A percentile compares a stretch with the other conserved stretches of the same genome.
phyloP scores from a whole-genome alignment of 2,329 filamentous ascomycete species.

The Torrubiellomyces zombiae region DNA sequence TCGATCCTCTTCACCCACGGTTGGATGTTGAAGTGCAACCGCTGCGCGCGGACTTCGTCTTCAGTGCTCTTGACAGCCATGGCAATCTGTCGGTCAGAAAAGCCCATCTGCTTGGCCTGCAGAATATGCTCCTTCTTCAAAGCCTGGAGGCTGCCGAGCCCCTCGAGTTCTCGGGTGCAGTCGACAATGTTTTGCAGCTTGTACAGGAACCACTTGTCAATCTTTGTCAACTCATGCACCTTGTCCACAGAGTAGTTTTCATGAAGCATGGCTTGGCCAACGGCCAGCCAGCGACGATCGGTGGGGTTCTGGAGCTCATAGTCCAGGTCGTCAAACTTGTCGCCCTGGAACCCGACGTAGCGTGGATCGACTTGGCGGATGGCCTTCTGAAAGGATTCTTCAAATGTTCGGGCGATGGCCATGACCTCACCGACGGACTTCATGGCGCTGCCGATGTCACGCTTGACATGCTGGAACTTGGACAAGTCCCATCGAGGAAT shows the following conservation, averaged over 20 bases:
- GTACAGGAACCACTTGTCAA: slow-evolving; percentile 98
- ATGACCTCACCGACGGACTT: slow-evolving; percentile 99
- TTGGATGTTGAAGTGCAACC: slow-evolving; percentile 73
- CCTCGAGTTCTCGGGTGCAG: slow-evolving; percentile 71
- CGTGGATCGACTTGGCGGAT: slow-evolving; percentile 91
- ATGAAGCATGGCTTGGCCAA: slow-evolving; percentile 95
- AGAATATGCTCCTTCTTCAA: slow-evolving; percentile 78
- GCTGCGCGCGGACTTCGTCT: slow-evolving; percentile 71
- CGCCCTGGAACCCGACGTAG: slow-evolving; percentile 86
- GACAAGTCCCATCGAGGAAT: slow-evolving; percentile 95
- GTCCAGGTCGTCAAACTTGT: slow-evolving; percentile 86
- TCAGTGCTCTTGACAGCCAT: slow-evolving; percentile 71
- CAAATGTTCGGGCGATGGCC: slow-evolving; percentile 96
- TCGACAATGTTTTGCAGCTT: slow-evolving; percentile 97
- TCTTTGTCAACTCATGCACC: slow-evolving; percentile 89
- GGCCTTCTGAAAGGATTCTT: slow-evolving; percentile 98
- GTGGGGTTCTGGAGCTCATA: slow-evolving; percentile 82
- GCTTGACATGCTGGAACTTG: slow-evolving; percentile 98
- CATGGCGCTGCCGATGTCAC: slow-evolving; percentile 95
- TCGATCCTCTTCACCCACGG: slow-evolving; percentile 99
- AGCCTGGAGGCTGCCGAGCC: slow-evolving; percentile 64
- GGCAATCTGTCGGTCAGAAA: slow-evolving; percentile 92
- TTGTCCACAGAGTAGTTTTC: slow-evolving; percentile 87
- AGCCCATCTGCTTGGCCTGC: slow-evolving; percentile 93
- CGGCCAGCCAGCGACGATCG: slow-evolving; percentile 90